phyloP scores from a whole-genome alignment of 257 asterid genomes.

The Eustoma russellianum region DNA sequence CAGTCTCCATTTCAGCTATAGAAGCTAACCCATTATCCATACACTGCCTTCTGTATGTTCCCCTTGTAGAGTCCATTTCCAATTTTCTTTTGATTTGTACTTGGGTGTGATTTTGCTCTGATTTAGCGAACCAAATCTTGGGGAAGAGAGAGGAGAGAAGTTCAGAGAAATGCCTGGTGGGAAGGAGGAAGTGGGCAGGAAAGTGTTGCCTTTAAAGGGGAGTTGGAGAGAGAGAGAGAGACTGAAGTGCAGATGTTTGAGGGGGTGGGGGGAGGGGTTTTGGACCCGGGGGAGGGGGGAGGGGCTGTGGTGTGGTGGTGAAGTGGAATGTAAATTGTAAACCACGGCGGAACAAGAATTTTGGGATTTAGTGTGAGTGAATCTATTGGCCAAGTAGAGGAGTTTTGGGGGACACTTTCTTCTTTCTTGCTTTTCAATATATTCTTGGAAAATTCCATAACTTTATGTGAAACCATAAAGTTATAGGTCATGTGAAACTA shows the following conservation, averaged over 20 bases:
- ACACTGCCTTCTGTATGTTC: constrained; percentile 17
- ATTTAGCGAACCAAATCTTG: not conserved
- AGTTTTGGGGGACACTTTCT: too few species aligned
- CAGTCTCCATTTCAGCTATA: constrained; percentile 12
- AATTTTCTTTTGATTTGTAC: too few species aligned
- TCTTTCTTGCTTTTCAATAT: not conserved
- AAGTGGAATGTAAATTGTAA: constrained; percentile 4
- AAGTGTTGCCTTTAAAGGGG: constrained; percentile 20
- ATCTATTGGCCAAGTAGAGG: constrained; percentile 27
- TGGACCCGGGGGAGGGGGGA: too few species aligned
- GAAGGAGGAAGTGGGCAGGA: not conserved
- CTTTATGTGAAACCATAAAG: too few species aligned
- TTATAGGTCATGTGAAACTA: too few species aligned
- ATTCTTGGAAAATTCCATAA: too few species aligned
- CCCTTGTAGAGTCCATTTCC: constrained; percentile 16
- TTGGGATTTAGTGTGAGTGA: constrained; percentile 26
- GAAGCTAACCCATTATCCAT: constrained; percentile 28
- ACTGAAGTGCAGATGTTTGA: not conserved
- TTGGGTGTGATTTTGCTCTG: not conserved
- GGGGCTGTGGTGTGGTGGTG: too few species aligned
- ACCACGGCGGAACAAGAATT: constrained; percentile 15
- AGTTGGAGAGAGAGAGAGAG: constrained; percentile 12
- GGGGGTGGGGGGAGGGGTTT: too few species aligned
- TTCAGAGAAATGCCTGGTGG: not conserved
- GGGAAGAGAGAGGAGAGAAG: not conserved